Evolutionary conservation across 495 filamentous ascomycete genomes (phyloP), one percentile per base, ranked within the genome.

Genomic region (Apiosordaria backusii): DNA sequence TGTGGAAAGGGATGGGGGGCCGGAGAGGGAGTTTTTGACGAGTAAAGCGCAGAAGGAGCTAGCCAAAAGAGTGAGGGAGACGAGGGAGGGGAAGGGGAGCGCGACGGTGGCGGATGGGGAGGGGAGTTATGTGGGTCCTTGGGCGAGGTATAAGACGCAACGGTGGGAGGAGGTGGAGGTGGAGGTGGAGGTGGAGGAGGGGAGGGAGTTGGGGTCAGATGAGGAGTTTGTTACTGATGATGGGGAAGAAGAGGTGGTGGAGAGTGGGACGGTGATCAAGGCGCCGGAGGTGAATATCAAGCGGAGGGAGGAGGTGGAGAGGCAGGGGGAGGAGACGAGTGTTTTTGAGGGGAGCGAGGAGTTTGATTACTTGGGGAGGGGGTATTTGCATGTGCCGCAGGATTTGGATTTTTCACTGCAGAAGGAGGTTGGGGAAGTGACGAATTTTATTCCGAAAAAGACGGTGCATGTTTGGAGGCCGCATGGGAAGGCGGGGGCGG

Each of bases 311-410:
- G 80, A 87, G 73, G 84, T 82, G 2, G 85, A 87, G 72, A 78
- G 80, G 58, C 68, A 81, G 63, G 87, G 87, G 59, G 84, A 83
- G 40, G 94, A 98, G 78, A 93, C 89, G 57, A 92, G 88, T n/a
- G 86, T 89, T 60, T 99, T 97, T 80, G 88, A 96, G 65, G 96
- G 93, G 55, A 79, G 81, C n/a, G 82, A 89, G 71, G 77, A 91
- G 75, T 88, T 88, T 81, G 96, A 98, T 76, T 98, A 98, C 77
- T 87, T 92, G 71, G 95, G 95, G 35, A 81, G 95, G 67, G 96
- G 93, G 22, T 93, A 92, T 73, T 92, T 95, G 90, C 96, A 98
- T 78, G 86, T 98, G 4, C 95, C 95, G n/a, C 92, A 92, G 76
- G 95, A 97, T 78, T 80, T 98, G 73, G 93, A 93, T 75, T 84